Evolutionary conservation across 768 basidiomycete genomes (phyloP).

Genomic region (Phylloporus rhodoxanthus): DNA sequence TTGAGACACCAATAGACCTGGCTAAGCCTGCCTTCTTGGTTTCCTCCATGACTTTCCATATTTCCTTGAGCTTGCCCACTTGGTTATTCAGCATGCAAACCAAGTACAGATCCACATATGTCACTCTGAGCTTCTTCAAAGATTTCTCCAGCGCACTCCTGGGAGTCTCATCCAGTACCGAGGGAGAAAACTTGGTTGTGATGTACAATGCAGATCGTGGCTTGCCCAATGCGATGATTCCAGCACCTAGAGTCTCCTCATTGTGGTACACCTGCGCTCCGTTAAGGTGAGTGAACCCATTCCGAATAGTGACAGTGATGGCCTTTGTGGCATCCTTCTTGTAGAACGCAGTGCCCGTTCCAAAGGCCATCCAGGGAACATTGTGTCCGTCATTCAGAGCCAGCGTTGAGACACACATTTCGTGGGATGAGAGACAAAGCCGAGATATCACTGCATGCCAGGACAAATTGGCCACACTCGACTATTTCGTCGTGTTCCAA

Average conservation of each 20-base stretch:
- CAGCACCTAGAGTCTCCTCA: slow-evolving; percentile 47
- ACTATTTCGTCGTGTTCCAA: no score
- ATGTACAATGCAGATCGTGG: slow-evolving; percentile 53
- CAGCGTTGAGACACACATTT: slow-evolving; percentile 30
- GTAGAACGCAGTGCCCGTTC: slow-evolving; percentile 55
- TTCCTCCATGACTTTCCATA: slow-evolving; percentile 61
- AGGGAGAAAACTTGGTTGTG: slow-evolving; percentile 46
- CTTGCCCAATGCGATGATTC: slow-evolving; percentile 45
- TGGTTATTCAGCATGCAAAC: slow-evolving; percentile 45
- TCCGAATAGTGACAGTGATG: slow-evolving; percentile 45
- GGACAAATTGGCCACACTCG: no score
- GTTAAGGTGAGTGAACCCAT: slow-evolving; percentile 56
- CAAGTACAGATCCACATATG: slow-evolving; percentile 59
- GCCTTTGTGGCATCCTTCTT: slow-evolving; percentile 36
- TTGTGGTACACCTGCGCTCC: slow-evolving; percentile 58
- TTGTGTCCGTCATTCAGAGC: slow-evolving; percentile 50
- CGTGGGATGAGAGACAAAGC: no score
- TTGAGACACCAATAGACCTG: slow-evolving; percentile 49
- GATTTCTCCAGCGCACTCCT: slow-evolving; percentile 46
- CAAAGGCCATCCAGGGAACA: slow-evolving; percentile 56
- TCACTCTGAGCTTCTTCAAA: slow-evolving; percentile 46
- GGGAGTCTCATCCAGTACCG: slow-evolving; percentile 40
- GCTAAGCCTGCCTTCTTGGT: slow-evolving; percentile 39
- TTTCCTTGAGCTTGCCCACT: slow-evolving; percentile 40
- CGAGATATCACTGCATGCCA: no score